Evolutionary conservation across 2,329 filamentous ascomycete species (phyloP).

Genomic region (Dendrostoma leiphaemia): DNA sequence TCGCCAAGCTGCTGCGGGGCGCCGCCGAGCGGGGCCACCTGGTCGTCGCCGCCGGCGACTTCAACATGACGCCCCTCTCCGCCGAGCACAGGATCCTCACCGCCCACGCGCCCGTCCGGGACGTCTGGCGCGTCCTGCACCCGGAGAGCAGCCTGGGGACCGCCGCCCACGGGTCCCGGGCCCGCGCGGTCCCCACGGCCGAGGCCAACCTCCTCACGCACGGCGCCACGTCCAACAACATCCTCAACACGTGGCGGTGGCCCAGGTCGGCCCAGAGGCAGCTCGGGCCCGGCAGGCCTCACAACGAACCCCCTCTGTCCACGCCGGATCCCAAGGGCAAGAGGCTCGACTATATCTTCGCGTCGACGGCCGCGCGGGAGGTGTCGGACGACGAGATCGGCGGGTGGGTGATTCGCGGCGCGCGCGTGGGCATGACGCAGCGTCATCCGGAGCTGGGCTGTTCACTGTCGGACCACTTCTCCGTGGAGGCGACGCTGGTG

Average conservation of each 20-base stretch:
- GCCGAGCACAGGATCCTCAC: conserved; percentile 82
- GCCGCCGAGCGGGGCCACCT: conserved; percentile 79
- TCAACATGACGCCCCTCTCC: conserved; percentile 92
- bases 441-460: conserved; percentile 79
- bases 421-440: conserved; percentile 74
- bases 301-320: conserved; percentile 60
- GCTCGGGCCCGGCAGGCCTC: conserved; percentile 62
- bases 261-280: conserved; percentile 65
- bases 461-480: conserved; percentile 93
- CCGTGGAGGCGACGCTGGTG: conserved; percentile 75
- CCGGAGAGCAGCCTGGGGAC: conserved; percentile 81
- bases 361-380: conserved; percentile 46
- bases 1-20: conserved; percentile 81
- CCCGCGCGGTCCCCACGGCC: conserved; percentile 69
- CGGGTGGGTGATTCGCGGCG: conserved; percentile 68
- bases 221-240: conserved; percentile 82
- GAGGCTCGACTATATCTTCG: conserved; percentile 92
- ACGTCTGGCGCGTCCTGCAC: conserved; percentile 82
- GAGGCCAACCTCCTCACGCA: conserved; percentile 76
- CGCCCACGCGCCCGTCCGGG: conserved; percentile 71
- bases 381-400: conserved; percentile 30
- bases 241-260: conserved; percentile 94
- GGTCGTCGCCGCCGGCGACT: conserved; percentile 85
- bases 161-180: conserved; percentile 65
- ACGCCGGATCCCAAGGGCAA: conserved; percentile 74